Percentiles rank a stretch among this genome's conserved stretches.
Evolutionary conservation across 2,329 filamentous ascomycete species (phyloP).

Genomic region (Penicillium aurantiogriseum): DNA sequence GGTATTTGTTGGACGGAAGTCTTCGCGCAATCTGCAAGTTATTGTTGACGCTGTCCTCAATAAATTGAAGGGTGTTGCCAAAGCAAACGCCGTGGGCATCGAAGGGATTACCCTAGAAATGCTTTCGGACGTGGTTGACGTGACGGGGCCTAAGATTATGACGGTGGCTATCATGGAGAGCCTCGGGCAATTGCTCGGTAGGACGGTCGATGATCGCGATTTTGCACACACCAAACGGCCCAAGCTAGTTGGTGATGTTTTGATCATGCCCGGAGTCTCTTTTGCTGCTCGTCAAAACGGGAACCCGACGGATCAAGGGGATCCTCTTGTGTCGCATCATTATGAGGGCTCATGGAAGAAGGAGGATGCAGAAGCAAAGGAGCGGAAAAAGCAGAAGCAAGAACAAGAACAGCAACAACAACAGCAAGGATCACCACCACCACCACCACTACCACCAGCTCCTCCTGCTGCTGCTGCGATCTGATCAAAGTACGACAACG

Average conservation of each 20-base stretch:
- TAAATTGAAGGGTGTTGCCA: constrained; percentile 20
- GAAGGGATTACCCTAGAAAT: constrained; percentile 24
- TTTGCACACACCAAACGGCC: constrained; percentile 22
- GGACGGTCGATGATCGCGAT: constrained; percentile 24
- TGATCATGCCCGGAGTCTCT: constrained; percentile 27
- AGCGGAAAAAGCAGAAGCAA: constrained; percentile 15
- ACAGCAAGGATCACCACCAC: not conserved
- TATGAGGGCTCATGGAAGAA: constrained; percentile 23
- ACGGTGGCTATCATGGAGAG: constrained; percentile 24
- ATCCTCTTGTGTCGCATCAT: constrained; percentile 18
- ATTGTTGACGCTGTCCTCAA: constrained; percentile 22
- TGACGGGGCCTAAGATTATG: constrained; percentile 31
- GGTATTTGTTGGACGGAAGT: constrained; percentile 21
- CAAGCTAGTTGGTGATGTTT: constrained; percentile 26
- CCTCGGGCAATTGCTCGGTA: constrained; percentile 15
- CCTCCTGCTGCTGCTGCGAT: not conserved
- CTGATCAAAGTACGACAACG: not conserved
- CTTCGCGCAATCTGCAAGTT: constrained; percentile 19
- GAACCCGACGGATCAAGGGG: constrained; percentile 17
- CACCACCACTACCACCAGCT: no score
- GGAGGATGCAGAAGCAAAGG: constrained; percentile 17
- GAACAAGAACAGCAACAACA: not conserved
- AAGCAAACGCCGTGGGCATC: constrained; percentile 14
- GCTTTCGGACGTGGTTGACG: constrained; percentile 29
- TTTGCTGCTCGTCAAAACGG: constrained; percentile 28